Evolutionary conservation across 768 basidiomycete genomes (phyloP).

Genomic region (Suillus fuscotomentosus): DNA sequence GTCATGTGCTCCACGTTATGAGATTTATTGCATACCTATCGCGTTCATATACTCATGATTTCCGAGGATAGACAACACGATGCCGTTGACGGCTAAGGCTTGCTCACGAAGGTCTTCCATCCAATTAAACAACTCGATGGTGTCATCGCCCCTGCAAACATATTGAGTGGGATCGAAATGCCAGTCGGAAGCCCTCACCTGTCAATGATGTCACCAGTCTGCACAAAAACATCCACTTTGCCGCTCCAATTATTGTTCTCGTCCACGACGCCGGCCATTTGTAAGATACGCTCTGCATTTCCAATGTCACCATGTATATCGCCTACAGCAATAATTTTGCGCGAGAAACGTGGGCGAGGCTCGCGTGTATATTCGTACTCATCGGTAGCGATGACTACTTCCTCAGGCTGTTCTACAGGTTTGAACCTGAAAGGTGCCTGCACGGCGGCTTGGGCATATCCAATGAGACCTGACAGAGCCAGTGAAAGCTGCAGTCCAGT

Average conservation of each 20-base stretch:
- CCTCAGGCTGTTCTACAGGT: constrained; percentile 8
- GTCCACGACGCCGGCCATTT: constrained; percentile 78
- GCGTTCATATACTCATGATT: constrained; percentile 98
- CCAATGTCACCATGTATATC: constrained; percentile 88
- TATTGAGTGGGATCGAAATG: constrained; percentile 11
- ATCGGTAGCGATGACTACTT: constrained; percentile 7
- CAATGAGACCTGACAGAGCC: constrained; percentile 24
- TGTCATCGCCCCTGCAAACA: constrained; percentile 75
- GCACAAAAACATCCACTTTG: constrained; percentile 81
- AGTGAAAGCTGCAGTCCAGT: constrained; percentile 20
- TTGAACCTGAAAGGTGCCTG: constrained; percentile 21
- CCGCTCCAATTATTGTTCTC: constrained; percentile 78
- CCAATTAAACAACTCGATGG: constrained; percentile 78
- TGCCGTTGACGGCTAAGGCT: constrained; percentile 66
- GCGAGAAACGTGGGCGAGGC: constrained; percentile 31
- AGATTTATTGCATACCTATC: constrained; percentile 48
- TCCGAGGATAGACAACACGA: constrained; percentile 76
- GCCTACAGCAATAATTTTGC: constrained; percentile 82
- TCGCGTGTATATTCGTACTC: constrained; percentile 2
- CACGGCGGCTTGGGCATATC: constrained; percentile 21
- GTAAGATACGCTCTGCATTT: constrained; percentile 77
- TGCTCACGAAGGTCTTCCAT: constrained; percentile 83
- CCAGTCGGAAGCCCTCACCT: constrained; percentile 45
- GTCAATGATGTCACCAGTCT: constrained; percentile 96
- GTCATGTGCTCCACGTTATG: constrained; percentile 4